Conservation (phyloP, 2,329 filamentous ascomycete species). For the Fusarium sp. region DNA sequence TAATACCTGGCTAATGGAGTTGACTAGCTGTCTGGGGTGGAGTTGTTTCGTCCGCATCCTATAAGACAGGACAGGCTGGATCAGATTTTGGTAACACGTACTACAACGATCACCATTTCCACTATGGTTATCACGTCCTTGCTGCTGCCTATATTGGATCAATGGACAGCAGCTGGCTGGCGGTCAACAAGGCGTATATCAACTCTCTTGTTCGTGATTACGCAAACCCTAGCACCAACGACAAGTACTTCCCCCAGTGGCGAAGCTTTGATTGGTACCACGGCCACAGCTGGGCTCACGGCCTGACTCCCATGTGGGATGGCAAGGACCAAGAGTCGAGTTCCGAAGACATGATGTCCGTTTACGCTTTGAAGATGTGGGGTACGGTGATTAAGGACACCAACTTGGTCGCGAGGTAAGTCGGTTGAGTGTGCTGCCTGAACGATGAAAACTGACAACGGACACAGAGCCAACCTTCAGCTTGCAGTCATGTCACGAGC, state of each 20-base stretch:
- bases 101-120: conserved; percentile 83
- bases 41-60: conserved; percentile 81
- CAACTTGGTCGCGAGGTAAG: conserved; percentile 80
- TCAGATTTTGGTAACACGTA: conserved; percentile 91
- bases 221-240: conserved; percentile 79
- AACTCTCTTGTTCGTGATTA: conserved; percentile 86
- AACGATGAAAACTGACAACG: conserved; percentile 11
- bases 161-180: conserved; percentile 81
- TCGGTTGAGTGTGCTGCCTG: not conserved
- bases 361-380: conserved; percentile 95
- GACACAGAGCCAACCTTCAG: conserved; percentile 79
- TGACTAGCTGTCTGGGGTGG: conserved; percentile 78
- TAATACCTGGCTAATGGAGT: conserved; percentile 32
- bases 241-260: conserved; percentile 83
- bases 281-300: conserved; percentile 94
- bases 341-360: conserved; percentile 89
- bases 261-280: conserved; percentile 94
- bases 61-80: conserved; percentile 74
- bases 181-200: conserved; percentile 81
- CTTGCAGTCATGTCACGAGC: conserved; percentile 81
- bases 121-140: conserved; percentile 91
- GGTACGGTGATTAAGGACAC: conserved; percentile 80
- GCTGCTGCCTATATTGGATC: conserved; percentile 85
- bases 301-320: conserved; percentile 76
- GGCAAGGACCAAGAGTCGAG: conserved; percentile 89